Evolutionary conservation across 1,284 basidiomycete species (phyloP), one percentile per base, ranked within the genome.

Genomic region (Marasmius fiardii): DNA sequence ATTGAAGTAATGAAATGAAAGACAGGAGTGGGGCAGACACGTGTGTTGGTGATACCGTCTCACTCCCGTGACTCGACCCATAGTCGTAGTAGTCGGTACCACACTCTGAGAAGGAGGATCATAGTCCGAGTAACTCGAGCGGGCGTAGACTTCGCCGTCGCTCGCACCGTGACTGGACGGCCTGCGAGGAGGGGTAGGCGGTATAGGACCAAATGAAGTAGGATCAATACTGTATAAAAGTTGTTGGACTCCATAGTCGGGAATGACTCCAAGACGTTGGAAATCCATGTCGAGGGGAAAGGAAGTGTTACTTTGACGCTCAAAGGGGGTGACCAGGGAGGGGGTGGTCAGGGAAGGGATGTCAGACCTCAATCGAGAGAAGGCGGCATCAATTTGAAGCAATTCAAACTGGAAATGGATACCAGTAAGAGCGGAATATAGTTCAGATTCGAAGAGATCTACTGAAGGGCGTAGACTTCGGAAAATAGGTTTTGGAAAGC

Each of bases 361-460:
- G 63, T 83, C 80, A 59, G 83, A 74, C 65, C 83, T 78, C 60
- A 85, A 75, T 72, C 80, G 79, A 63, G 76, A 75, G 73, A 82
- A 86, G 61, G 83, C 76, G 69, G 80, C 78, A 71, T 87, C 82
- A 58, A 85, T 74, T 59, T 80, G 81, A 61, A 85, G 71, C 60
- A 85, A 76, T 66, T 84, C 82, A 55, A 90, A 75, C 65, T 86
- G 79, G 58, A 75, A 68, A 74, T 86, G 81, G 68, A 84, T 80
- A 53, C 78, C 80, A 59, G 80, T 81, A 65, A 87, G 81, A 69
- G 78, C 80, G 35, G 76, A 76, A 73, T 92, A 89, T 66, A 92
- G 80, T 71, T 92, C 90, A 52, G 82, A 80, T 66, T 91, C 90
- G 73, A 91, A 91, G 60, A 84, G 78, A 77, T 91, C 88, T 59